Evolutionary conservation across 768 basidiomycete species (phyloP).

Genomic region (Pleurotus tuoliensis): DNA sequence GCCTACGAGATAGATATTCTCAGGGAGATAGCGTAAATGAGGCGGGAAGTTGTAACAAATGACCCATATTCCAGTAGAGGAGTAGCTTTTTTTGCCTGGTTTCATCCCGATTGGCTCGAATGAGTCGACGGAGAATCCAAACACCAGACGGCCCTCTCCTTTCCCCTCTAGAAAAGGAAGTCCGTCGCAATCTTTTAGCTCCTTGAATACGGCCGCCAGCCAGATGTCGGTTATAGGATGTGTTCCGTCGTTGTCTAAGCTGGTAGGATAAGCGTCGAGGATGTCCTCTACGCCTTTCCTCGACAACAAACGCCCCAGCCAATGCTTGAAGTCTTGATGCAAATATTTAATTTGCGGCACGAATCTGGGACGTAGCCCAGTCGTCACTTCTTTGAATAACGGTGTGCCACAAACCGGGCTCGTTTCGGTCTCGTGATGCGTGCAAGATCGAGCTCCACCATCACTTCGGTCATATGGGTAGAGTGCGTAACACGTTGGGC

Average conservation of each 20-base stretch:
- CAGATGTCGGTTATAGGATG: neutral
- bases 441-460: neutral
- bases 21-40: neutral
- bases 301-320: slow-evolving; percentile 22
- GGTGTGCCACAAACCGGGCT: neutral
- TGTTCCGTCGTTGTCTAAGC: neutral
- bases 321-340: slow-evolving; percentile 19
- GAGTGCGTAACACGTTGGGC: slow-evolving; percentile 19
- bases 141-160: neutral
- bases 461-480: slow-evolving; percentile 11
- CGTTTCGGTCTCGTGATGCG: neutral
- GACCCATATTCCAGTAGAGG: neutral
- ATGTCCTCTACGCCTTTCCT: slow-evolving; percentile 21
- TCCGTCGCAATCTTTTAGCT: neutral
- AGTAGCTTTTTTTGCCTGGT: neutral
- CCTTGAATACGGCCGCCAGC: neutral
- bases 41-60: neutral
- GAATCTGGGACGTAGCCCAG: neutral
- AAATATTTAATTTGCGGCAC: slow-evolving; percentile 14
- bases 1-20: neutral
- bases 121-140: neutral
- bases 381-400: slow-evolving; percentile 4
- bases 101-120: neutral
- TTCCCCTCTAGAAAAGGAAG: neutral
- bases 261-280: slow-evolving; percentile 13